Conservation (phyloP, 2,329 filamentous ascomycete species). For the Aureobasidium subglaciale region DNA sequence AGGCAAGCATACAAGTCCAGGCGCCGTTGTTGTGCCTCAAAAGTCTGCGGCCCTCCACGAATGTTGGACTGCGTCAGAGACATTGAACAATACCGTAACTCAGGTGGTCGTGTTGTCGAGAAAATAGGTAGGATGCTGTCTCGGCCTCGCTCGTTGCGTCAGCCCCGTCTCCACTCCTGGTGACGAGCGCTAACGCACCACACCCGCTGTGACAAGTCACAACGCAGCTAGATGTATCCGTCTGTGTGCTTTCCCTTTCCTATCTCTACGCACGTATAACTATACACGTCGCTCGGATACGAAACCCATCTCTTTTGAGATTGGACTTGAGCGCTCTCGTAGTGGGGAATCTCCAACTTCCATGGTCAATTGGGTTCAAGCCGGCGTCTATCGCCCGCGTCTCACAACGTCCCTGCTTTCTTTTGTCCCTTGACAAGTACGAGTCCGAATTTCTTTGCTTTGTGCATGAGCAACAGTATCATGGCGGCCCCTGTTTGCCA, state of each 20-base stretch:
- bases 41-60: constrained; percentile 4
- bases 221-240: constrained; percentile 1
- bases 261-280: constrained; percentile 5
- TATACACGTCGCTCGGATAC: neutral
- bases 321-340: neutral
- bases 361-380: constrained; percentile 13
- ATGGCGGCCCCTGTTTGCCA: neutral
- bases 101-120: neutral
- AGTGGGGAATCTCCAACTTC: neutral
- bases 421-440: neutral
- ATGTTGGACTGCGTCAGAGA: constrained; percentile 10
- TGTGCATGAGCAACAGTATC: neutral
- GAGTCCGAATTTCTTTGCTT: neutral
- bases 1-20: constrained; percentile 17
- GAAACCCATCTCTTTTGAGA: neutral
- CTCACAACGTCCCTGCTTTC: constrained; percentile 7
- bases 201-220: neutral
- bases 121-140: neutral
- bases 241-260: neutral
- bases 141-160: neutral
- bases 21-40: constrained; percentile 15
- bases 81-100: neutral
- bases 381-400: constrained; percentile 10
- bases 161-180: neutral
- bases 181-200: constrained; percentile 2